phyloP scores from a whole-genome alignment of 805 yeast species.

The Saturnispora zaruensis region DNA sequence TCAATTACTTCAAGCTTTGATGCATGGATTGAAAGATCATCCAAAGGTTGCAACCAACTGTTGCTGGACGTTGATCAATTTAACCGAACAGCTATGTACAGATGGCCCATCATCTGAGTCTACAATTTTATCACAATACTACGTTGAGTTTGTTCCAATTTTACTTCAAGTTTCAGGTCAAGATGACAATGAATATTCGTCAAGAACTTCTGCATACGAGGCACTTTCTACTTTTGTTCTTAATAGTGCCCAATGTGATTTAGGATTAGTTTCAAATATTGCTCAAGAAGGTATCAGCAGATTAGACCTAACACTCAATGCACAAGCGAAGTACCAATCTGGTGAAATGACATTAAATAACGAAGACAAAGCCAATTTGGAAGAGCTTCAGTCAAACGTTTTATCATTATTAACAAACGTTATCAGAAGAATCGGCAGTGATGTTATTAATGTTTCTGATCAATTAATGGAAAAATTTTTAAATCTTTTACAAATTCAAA shows the following conservation, averaged over 20 bases:
- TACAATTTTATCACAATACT: slow-evolving; percentile 67
- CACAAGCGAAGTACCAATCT: slow-evolving; percentile 40
- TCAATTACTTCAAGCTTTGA: slow-evolving; percentile 60
- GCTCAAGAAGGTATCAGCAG: slow-evolving; percentile 69
- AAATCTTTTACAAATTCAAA: slow-evolving; percentile 52
- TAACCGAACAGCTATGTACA: slow-evolving; percentile 70
- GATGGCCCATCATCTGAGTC: slow-evolving; percentile 42
- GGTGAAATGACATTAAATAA: slow-evolving; percentile 25
- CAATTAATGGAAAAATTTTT: slow-evolving; percentile 76
- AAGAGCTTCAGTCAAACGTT: slow-evolving; percentile 80
- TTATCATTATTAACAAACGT: slow-evolving; percentile 73
- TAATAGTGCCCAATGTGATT: slow-evolving; percentile 61
- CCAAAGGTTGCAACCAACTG: slow-evolving; percentile 94
- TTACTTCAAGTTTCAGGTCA: slow-evolving; percentile 62
- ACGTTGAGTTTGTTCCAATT: slow-evolving; percentile 58
- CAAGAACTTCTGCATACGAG: slow-evolving; percentile 95
- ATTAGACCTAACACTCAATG: slow-evolving; percentile 57
- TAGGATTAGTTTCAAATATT: slow-evolving; percentile 59
- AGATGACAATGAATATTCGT: slow-evolving; percentile 73
- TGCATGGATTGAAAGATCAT: slow-evolving; percentile 79
- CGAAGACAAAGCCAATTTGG: slow-evolving; percentile 72
- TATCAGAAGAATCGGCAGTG: slow-evolving; percentile 68
- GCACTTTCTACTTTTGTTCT: slow-evolving; percentile 78
- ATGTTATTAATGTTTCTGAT: slow-evolving; percentile 65
- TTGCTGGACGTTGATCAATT: slow-evolving; percentile 93